phyloP scores from a whole-genome alignment of 768 basidiomycete genomes.

The Phaeolepiota aurea region DNA sequence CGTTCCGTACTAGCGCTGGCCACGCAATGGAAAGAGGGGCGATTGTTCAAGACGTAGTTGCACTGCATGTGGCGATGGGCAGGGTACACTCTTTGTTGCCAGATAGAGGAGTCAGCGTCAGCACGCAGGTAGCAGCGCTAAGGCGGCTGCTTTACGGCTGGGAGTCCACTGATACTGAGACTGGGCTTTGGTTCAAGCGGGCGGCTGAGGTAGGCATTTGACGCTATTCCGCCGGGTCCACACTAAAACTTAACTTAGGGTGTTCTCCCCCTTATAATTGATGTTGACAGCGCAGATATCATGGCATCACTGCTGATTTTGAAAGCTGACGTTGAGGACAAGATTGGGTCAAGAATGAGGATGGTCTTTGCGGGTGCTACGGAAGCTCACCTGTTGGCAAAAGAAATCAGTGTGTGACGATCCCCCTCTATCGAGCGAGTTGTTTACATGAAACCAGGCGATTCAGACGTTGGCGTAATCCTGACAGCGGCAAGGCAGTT shows the following conservation, averaged over 20 bases:
- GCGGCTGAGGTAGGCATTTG: conserved; percentile 38
- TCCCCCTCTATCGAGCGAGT: not conserved
- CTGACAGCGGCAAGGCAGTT: conserved; percentile 53
- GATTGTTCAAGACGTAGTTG: conserved; percentile 49
- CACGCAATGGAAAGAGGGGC: conserved; percentile 55
- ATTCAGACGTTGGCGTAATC: conserved; percentile 41
- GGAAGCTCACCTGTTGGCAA: conserved; percentile 60
- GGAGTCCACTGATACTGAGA: conserved; percentile 38
- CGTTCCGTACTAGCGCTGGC: conserved; percentile 48
- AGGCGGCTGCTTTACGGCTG: conserved; percentile 51
- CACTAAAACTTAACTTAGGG: conserved; percentile 29
- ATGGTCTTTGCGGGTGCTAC: conserved; percentile 56
- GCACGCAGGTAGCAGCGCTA: conserved; percentile 58
- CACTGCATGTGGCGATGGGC: conserved; percentile 55
- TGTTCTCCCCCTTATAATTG: conserved; percentile 56
- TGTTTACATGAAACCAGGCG: conserved; percentile 21
- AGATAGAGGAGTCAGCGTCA: conserved; percentile 38
- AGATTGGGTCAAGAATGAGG: conserved; percentile 46
- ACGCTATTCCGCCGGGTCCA: conserved; percentile 1
- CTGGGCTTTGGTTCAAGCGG: conserved; percentile 45
- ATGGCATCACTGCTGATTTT: conserved; percentile 64
- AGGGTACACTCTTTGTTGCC: conserved; percentile 25
- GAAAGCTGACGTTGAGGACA: conserved; percentile 58
- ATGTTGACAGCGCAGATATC: conserved; percentile 61
- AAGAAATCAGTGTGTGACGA: conserved; percentile 43